phyloP scores from a whole-genome alignment of 257 asterid species.

The Dorcoceras hygrometricum region DNA sequence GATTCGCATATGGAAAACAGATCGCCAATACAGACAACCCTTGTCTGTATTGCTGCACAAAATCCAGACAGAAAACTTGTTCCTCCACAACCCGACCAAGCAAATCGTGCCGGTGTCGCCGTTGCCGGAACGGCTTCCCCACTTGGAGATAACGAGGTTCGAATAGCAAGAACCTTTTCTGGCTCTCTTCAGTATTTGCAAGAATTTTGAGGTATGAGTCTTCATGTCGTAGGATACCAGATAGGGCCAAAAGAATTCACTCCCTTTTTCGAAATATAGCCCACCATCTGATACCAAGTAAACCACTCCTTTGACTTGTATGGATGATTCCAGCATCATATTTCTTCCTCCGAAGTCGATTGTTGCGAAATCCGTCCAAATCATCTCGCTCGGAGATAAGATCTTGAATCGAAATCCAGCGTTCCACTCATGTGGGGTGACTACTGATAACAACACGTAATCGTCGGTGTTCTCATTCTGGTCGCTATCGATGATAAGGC shows the following conservation, averaged over 20 bases:
- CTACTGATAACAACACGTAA: neutral
- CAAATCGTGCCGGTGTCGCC: neutral
- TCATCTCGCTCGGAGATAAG: conserved; percentile 1
- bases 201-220: neutral
- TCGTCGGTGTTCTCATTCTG: no score
- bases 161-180: neutral
- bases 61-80: conserved; percentile 13
- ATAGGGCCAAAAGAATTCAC: conserved; percentile 7
- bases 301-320: neutral
- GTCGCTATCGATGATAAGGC: no score
- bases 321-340: neutral
- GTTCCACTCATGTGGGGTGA: neutral
- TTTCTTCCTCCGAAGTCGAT: conserved; percentile 1
- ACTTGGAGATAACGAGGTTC: neutral
- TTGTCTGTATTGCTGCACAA: neutral
- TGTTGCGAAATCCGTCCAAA: neutral
- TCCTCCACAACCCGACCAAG: neutral
- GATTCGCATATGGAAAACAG: neutral
- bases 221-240: conserved; percentile 12
- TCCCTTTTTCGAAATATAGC: no score
- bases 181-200: neutral
- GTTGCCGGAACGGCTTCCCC: neutral
- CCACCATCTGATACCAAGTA: conserved; percentile 8
- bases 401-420: neutral
- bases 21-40: neutral